Evolutionary conservation across 1,139 yeast genomes (phyloP).

Genomic region (Chernovozyma aurita): DNA sequence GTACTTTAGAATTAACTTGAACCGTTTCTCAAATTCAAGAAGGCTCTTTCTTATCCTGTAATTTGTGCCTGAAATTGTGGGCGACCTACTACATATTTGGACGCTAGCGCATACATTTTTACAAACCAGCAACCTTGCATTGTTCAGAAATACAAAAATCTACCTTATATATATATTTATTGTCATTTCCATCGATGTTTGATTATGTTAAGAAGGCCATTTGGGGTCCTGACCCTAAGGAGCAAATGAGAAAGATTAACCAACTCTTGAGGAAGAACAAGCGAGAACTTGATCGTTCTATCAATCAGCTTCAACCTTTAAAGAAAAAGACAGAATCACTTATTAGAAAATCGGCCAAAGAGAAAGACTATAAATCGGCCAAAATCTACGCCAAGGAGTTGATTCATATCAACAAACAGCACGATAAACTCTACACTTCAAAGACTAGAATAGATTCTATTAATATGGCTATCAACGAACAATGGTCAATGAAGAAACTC

Average conservation of each 20-base stretch:
- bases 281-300: conserved; percentile 72
- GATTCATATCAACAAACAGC: conserved; percentile 69
- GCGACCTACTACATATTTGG: too few relatives aligned
- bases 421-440: conserved; percentile 68
- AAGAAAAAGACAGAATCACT: conserved; percentile 71
- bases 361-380: conserved; percentile 73
- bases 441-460: conserved; percentile 85
- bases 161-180: too few relatives aligned
- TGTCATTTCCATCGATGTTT: conserved; percentile 2
- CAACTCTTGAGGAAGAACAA: conserved; percentile 77
- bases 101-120: too few relatives aligned
- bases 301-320: conserved; percentile 63
- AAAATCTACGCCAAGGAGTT: conserved; percentile 79
- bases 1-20: too few relatives aligned
- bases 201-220: conserved; percentile 75
- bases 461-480: conserved; percentile 86
- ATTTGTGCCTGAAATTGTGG: too few relatives aligned
- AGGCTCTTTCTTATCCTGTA: too few relatives aligned
- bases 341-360: conserved; percentile 72
- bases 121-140: too few relatives aligned
- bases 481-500: conserved; percentile 78
- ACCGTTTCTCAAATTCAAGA: too few relatives aligned
- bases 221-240: conserved; percentile 96
- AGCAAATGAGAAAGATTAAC: conserved; percentile 84
- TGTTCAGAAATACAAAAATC: not conserved